These are phyloP conservation scores for Talaromyces wortmannii DNA, from an alignment of 495 filamentous ascomycete species.

Conservation along the genomic window DNA sequence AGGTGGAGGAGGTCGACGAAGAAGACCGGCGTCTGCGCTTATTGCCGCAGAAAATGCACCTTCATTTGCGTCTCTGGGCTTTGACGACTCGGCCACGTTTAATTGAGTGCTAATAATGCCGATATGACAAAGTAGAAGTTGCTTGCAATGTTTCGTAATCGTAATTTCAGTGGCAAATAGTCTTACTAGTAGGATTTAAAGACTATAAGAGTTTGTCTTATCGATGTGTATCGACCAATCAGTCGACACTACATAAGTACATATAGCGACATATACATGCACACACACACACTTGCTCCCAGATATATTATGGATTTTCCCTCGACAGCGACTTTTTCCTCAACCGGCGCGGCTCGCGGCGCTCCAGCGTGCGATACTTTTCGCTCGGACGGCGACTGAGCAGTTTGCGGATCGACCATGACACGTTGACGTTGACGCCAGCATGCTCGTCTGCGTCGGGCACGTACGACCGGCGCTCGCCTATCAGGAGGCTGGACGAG, in stretches of 20 bases:
- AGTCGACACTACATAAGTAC: too few species aligned
- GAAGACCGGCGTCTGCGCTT: conserved; percentile 1
- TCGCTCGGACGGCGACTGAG: conserved; percentile 28
- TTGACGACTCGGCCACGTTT: conserved; percentile 4
- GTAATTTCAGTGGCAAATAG: too few species aligned
- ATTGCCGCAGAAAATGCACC: conserved; percentile 2
- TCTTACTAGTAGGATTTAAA: too few species aligned
- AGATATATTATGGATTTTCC: too few species aligned
- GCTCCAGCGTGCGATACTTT: conserved; percentile 33
- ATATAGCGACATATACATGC: too few species aligned
- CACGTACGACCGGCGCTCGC: background rate
- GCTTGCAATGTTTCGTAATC: background rate
- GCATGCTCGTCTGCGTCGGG: background rate
- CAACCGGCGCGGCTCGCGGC: conserved; percentile 36
- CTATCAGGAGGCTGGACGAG: conserved; percentile 5
- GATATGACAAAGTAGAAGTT: background rate
- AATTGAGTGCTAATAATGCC: background rate
- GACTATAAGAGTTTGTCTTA: too few species aligned
- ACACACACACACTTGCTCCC: too few species aligned
- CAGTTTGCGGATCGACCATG: conserved; percentile 23
- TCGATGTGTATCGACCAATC: too few species aligned
- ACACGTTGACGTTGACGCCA: background rate
- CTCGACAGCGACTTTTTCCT: conserved; percentile 17
- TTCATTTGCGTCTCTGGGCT: background rate
- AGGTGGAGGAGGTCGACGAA: background rate